A percentile compares a stretch with the other conserved stretches of the same genome.
phyloP scores from a whole-genome alignment of 257 asterid species.

The Nicotiana paniculata region DNA sequence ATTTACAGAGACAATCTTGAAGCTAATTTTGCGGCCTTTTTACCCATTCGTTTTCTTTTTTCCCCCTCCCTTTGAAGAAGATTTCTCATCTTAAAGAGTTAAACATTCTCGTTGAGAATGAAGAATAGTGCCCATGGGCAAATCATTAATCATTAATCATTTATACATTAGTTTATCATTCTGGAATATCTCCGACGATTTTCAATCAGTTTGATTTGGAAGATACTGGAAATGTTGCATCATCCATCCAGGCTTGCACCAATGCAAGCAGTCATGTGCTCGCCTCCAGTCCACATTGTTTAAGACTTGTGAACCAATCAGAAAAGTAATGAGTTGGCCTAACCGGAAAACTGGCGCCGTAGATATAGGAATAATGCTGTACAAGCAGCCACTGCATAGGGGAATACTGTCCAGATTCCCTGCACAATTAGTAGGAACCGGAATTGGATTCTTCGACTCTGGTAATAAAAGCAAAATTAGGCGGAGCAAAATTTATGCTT shows the following conservation, averaged over 20 bases:
- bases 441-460: constrained; percentile 4
- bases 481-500: neutral
- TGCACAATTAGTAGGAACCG: constrained; percentile 17
- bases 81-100: neutral
- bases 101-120: neutral
- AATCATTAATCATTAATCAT: neutral
- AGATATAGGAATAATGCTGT: constrained; percentile 61
- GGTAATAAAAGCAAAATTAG: constrained; percentile 4
- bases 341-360: constrained; percentile 40
- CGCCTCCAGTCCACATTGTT: neutral
- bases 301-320: neutral
- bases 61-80: neutral
- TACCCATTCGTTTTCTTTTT: neutral
- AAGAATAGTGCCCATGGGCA: neutral
- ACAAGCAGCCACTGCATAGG: constrained; percentile 61
- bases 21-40: neutral
- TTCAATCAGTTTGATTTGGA: neutral
- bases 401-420: constrained; percentile 86
- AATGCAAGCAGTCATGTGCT: neutral
- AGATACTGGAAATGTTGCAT: neutral
- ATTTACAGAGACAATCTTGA: neutral
- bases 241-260: constrained; percentile 2
- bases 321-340: constrained; percentile 11
- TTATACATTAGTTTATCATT: neutral
- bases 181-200: neutral